Conservation (phyloP, 768 basidiomycete species). For the Termitomyces eurrhizus region DNA sequence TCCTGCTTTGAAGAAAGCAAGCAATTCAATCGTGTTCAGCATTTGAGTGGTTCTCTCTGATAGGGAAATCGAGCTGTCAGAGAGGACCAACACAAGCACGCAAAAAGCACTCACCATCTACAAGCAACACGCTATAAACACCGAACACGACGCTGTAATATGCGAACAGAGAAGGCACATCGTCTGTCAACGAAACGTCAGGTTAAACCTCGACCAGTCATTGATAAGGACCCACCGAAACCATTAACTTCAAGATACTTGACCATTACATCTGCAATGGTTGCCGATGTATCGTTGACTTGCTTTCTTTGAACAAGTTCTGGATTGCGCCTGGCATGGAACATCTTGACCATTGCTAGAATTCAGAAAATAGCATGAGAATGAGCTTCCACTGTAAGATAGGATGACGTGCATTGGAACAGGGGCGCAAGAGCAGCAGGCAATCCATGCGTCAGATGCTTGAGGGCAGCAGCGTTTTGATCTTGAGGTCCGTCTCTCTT, state of each 20-base stretch:
- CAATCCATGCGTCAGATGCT: conserved; percentile 75
- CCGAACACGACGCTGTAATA: conserved; percentile 48
- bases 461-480: conserved; percentile 71
- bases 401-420: conserved; percentile 65
- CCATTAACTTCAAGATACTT: conserved; percentile 57
- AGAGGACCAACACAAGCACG: conserved; percentile 6
- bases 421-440: conserved; percentile 76
- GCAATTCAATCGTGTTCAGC: conserved; percentile 79
- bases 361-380: background rate
- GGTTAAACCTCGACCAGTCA: background rate
- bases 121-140: conserved; percentile 39
- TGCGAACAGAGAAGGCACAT: conserved; percentile 33
- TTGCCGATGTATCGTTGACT: conserved; percentile 62
- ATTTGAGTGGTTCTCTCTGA: conserved; percentile 74
- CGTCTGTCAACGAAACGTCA: conserved; percentile 16
- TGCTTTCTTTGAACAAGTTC: conserved; percentile 76
- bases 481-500: conserved; percentile 47
- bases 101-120: conserved; percentile 38
- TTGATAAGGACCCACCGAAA: conserved; percentile 41
- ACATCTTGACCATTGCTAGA: conserved; percentile 81
- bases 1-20: conserved; percentile 64
- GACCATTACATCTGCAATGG: conserved; percentile 70
- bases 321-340: conserved; percentile 74
- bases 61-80: conserved; percentile 5
- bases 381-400: background rate